Evolutionary conservation across 2,329 filamentous ascomycete species (phyloP).

Genomic region (Cadophora gregata): DNA sequence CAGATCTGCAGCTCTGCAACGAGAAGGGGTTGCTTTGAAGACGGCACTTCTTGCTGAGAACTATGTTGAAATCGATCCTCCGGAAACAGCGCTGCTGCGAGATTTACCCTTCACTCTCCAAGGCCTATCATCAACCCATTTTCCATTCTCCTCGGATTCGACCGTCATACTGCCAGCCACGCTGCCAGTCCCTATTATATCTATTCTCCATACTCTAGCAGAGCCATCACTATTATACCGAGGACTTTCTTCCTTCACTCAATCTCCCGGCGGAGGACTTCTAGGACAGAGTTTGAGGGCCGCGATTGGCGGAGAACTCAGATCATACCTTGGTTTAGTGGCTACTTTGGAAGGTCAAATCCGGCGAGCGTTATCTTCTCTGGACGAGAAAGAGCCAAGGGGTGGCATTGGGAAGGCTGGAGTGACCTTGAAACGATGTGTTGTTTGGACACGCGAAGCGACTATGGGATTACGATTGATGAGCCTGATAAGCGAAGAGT

Average conservation of each 20-base stretch:
- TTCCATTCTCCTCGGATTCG: slow-evolving; percentile 74
- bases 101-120: slow-evolving; percentile 94
- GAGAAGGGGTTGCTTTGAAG: slow-evolving; percentile 48
- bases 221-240: slow-evolving; percentile 94
- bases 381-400: slow-evolving; percentile 71
- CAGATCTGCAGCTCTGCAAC: slow-evolving; percentile 38
- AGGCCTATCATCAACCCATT: slow-evolving; percentile 84
- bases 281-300: slow-evolving; percentile 90
- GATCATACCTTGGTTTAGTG: slow-evolving; percentile 88
- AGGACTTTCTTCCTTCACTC: slow-evolving; percentile 79
- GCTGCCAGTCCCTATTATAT: slow-evolving; percentile 83
- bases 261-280: slow-evolving; percentile 81
- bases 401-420: slow-evolving; percentile 82
- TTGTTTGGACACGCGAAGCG: slow-evolving; percentile 96
- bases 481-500: slow-evolving; percentile 93
- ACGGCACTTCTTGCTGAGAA: slow-evolving; percentile 63
- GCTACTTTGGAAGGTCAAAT: slow-evolving; percentile 94
- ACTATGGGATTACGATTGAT: slow-evolving; percentile 94
- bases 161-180: slow-evolving; percentile 78
- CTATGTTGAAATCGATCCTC: slow-evolving; percentile 61
- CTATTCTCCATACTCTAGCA: slow-evolving; percentile 85
- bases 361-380: slow-evolving; percentile 74
- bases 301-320: slow-evolving; percentile 82
- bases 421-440: slow-evolving; percentile 92
- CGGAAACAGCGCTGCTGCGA: slow-evolving; percentile 70